Percentiles rank a stretch among this genome's conserved stretches.
Conservation (phyloP, 164 flowering plant genomes). For the Liquidambar formosana region DNA sequence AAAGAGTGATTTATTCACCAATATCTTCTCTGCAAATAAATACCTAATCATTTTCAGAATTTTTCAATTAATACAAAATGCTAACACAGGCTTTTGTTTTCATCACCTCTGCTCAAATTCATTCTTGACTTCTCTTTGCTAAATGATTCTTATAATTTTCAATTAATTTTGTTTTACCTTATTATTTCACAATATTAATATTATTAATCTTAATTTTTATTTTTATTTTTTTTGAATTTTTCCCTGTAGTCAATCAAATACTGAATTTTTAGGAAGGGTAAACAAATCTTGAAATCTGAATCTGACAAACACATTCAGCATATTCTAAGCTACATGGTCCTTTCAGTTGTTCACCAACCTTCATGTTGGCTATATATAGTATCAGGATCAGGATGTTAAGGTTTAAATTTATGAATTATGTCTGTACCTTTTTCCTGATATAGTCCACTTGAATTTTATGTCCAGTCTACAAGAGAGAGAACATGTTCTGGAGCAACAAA, state of each 20-base stretch:
- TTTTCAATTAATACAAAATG: background rate
- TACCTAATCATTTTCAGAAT: background rate
- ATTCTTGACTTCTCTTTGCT: background rate
- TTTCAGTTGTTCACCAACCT: background rate
- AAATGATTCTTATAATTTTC: background rate
- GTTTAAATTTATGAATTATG: background rate
- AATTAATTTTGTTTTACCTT: background rate
- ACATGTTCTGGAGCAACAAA: conserved; percentile 70
- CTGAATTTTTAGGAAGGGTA: too few relatives aligned
- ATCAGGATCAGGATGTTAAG: background rate
- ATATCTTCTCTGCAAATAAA: background rate
- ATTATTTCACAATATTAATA: background rate
- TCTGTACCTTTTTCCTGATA: background rate
- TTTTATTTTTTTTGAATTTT: background rate
- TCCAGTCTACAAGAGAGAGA: conserved; percentile 85
- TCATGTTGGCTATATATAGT: background rate
- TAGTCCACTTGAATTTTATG: conserved; percentile 3
- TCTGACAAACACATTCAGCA: background rate
- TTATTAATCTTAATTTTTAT: background rate
- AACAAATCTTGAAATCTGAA: background rate
- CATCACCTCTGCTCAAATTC: background rate
- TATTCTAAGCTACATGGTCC: background rate
- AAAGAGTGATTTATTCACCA: too few relatives aligned
- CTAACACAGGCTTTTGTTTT: background rate
- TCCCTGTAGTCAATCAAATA: background rate